These are phyloP conservation scores for Solanum dulcamara DNA, from an alignment of 257 asterid species.

Conservation along the genomic window DNA sequence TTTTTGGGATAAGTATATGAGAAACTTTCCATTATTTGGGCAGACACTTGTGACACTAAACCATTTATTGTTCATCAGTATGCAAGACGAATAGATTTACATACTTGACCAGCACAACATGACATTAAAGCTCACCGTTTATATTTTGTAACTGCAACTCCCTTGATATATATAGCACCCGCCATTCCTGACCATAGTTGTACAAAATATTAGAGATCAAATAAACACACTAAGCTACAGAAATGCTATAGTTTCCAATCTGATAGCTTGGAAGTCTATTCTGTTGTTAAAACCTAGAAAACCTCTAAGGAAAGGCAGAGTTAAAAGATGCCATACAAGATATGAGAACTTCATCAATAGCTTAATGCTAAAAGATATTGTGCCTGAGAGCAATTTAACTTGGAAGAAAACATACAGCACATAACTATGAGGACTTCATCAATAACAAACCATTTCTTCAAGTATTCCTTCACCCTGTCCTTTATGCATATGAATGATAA, in stretches of 20 bases:
- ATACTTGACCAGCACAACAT: not conserved
- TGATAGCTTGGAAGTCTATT: not conserved
- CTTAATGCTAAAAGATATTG: not conserved
- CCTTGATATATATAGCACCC: conserved; percentile 95
- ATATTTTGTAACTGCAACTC: conserved; percentile 88
- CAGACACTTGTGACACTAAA: not conserved
- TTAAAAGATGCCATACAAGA: not conserved
- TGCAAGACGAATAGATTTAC: not conserved
- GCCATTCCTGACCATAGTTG: conserved; percentile 64
- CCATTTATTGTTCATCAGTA: not conserved
- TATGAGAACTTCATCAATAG: not conserved
- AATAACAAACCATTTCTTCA: not conserved
- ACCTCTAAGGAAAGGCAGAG: not conserved
- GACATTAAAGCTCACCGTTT: conserved; percentile 44
- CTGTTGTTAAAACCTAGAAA: not conserved
- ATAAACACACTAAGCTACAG: not conserved
- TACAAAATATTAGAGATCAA: not conserved
- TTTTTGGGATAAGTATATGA: not conserved
- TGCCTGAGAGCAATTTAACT: not conserved
- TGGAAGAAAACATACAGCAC: not conserved
- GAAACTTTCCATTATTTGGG: not conserved
- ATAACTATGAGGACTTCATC: not conserved
- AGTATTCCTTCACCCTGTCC: not conserved
- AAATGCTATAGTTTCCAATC: not conserved
- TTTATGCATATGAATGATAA: not conserved